phyloP scores from a whole-genome alignment of 139 green algal genomes.

The Bryopsis sp. region DNA sequence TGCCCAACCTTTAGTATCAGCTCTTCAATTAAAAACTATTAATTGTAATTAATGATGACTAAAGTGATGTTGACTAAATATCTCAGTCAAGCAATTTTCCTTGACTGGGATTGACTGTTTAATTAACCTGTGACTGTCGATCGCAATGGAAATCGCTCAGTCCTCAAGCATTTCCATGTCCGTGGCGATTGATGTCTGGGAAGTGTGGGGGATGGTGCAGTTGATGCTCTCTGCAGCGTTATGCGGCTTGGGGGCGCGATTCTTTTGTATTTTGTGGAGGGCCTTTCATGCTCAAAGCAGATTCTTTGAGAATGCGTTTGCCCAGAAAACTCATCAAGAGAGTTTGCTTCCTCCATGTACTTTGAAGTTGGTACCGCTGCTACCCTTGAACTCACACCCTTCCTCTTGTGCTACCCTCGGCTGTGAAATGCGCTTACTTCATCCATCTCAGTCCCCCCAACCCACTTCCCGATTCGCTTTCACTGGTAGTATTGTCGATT shows the following conservation, averaged over 20 bases:
- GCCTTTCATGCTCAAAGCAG: too few species aligned
- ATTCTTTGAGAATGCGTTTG: too few species aligned
- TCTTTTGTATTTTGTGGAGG: not conserved
- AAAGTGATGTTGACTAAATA: not conserved
- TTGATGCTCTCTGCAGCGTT: conserved; percentile 18
- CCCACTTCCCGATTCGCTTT: too few species aligned
- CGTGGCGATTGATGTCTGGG: conserved; percentile 15
- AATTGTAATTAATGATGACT: not conserved
- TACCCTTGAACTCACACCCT: too few species aligned
- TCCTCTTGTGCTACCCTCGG: too few species aligned
- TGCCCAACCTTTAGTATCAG: not conserved
- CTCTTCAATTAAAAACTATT: not conserved
- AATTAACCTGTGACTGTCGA: conserved; percentile 36
- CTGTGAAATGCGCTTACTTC: too few species aligned
- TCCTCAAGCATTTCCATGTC: conserved; percentile 26
- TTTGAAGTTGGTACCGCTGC: too few species aligned
- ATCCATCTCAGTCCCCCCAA: too few species aligned
- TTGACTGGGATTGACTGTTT: not conserved
- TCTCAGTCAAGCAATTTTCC: not conserved
- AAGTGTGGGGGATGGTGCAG: conserved; percentile 21
- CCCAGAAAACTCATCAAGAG: too few species aligned
- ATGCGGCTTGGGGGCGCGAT: not conserved
- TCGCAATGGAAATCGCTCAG: conserved; percentile 37
- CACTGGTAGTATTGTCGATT: too few species aligned
- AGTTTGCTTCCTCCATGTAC: too few species aligned